Conservation (phyloP, 495 filamentous ascomycete genomes). For the Aspergillus conjunctus region DNA sequence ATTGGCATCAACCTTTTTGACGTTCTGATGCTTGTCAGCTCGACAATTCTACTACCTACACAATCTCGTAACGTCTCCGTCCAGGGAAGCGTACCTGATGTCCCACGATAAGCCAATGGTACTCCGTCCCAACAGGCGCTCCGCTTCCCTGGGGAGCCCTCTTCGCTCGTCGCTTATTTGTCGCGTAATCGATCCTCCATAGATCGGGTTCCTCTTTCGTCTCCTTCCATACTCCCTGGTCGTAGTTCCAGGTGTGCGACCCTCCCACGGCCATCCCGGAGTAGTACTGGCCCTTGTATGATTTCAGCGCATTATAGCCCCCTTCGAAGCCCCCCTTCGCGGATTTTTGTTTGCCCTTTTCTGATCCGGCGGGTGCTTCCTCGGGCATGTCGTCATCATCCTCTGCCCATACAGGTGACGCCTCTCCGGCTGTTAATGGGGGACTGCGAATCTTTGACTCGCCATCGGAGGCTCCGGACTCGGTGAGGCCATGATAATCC, state of each 20-base stretch:
- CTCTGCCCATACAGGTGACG: neutral
- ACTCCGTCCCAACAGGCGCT: conserved; percentile 39
- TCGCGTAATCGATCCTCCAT: conserved; percentile 38
- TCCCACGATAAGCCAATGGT: conserved; percentile 41
- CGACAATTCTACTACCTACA: neutral
- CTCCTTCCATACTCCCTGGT: conserved; percentile 36
- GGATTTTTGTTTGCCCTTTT: neutral
- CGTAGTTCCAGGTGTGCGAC: conserved; percentile 40
- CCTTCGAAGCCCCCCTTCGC: conserved; percentile 10
- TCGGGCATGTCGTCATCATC: conserved; percentile 20
- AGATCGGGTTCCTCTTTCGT: conserved; percentile 39
- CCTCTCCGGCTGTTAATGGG: neutral
- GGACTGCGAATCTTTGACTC: neutral
- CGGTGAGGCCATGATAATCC: neutral
- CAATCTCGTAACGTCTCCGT: neutral
- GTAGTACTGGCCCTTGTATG: conserved; percentile 34
- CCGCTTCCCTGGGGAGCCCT: conserved; percentile 36
- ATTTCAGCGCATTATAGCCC: conserved; percentile 36
- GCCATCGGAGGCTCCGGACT: neutral
- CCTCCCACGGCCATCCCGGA: conserved; percentile 39
- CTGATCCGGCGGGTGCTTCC: neutral
- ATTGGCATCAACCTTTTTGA: conserved; percentile 40
- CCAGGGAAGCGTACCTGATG: conserved; percentile 32
- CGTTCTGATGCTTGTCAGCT: conserved; percentile 24
- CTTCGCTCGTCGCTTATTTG: conserved; percentile 34